Evolutionary conservation across 2,329 filamentous ascomycete species (phyloP).

Genomic region (Zopfia rhizophila): DNA sequence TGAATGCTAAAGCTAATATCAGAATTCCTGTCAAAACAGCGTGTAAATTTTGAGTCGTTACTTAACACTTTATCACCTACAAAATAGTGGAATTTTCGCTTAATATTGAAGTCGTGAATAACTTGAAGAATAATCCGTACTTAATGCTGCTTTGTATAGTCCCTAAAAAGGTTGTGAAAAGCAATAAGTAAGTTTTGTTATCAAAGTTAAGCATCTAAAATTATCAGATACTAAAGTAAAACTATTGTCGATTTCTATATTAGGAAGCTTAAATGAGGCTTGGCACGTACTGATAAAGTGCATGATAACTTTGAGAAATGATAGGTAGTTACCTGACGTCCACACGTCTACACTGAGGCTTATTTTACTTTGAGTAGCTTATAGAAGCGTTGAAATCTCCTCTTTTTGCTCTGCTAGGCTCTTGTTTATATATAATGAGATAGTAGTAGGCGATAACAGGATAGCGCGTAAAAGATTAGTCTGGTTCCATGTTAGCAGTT

Average conservation of each 20-base stretch:
- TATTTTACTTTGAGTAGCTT: too few species aligned
- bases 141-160: conserved; percentile 8
- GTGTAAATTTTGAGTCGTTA: conserved; percentile 8
- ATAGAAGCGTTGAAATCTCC: conserved; percentile 8
- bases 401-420: background rate
- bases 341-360: too few species aligned
- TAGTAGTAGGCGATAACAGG: too few species aligned
- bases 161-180: conserved; percentile 12
- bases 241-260: too few species aligned
- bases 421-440: background rate
- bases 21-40: conserved; percentile 7
- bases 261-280: too few species aligned
- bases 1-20: background rate
- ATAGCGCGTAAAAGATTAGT: too few species aligned
- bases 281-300: too few species aligned
- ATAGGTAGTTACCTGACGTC: conserved; percentile 14
- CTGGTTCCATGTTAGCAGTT: too few species aligned
- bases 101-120: conserved; percentile 8
- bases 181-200: conserved; percentile 7
- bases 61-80: conserved; percentile 12
- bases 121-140: conserved; percentile 4
- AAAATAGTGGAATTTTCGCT: conserved; percentile 10
- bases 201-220: conserved; percentile 4
- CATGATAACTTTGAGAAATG: conserved; percentile 10
- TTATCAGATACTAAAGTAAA: too few species aligned